Base-by-base conservation (phyloP, 345 rosid species). In the Cardamine chenopodiifolia region DNA sequence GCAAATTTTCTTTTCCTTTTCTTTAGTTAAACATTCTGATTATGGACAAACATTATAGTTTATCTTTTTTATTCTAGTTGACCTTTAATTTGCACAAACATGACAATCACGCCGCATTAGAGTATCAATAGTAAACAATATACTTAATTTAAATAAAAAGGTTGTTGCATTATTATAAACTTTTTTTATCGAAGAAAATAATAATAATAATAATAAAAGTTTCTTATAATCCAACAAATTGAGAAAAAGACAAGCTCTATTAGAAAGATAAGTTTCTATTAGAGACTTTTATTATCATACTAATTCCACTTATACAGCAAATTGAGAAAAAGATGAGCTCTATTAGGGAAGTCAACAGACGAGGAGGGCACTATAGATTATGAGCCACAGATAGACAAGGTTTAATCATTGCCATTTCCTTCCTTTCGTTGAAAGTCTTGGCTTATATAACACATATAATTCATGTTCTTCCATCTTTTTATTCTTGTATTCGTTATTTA, bases 61-160 rank as follows among this genome's bases (percentile, higher is more conserved):
- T 7, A 14, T 35, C 23, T 66, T 2, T 3, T 40, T 40, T n/a
- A 3, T 39, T 14, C 4, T 12, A 65, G 57, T 14, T 49, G 70
- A 66, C 70, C 29, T 34, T 60, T 32, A 32, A 32, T 8, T 5
- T 8, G 2, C 8, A 32, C 37, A 32, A 32, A 32, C 37, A 32
- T 32, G n/a, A 32, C 37, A 54, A 40, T 44, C 71, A 73, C 50
- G 48, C 37, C 35, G 47, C 44, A 39, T 28, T 40, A 26, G 31
- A 23, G 15, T 44, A 45, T 14, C 61, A 23, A n/a, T 23, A 29
- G 11, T 59, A 32, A 60, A 17, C 5, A 60, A 18, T 57, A 44
- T 14, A 45, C 48, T 6, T 17, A 14, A 12, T 8, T 44, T 20
- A 31, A 4, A 32, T 29, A 4, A 62, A 26, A 22, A 29, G 17